Percentiles rank a stretch among this genome's conserved stretches.
Conservation (phyloP, 352 stramenopile genomes). For the Globisporangium apiculatum region DNA sequence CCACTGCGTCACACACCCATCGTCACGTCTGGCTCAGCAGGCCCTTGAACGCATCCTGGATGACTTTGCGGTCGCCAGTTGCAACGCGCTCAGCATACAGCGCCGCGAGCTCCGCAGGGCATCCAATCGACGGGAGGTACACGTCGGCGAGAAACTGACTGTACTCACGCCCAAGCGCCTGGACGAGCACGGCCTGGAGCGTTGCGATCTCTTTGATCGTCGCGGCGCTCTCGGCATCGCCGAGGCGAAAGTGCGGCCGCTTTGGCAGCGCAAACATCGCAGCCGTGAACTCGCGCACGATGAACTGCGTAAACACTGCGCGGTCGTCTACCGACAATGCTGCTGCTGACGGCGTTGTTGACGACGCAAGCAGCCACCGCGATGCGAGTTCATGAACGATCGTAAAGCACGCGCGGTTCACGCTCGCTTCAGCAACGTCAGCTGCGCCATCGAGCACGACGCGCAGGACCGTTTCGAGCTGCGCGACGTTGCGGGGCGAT, state of each 20-base stretch:
- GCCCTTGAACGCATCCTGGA: slow-evolving; percentile 57
- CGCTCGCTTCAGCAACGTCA: slow-evolving; percentile 59
- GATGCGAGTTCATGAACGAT: slow-evolving; percentile 63
- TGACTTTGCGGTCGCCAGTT: slow-evolving; percentile 54
- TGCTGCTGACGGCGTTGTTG: slow-evolving; percentile 14
- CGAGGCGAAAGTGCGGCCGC: slow-evolving; percentile 58
- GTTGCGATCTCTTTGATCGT: slow-evolving; percentile 73
- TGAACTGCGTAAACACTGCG: slow-evolving; percentile 46
- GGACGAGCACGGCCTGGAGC: slow-evolving; percentile 56
- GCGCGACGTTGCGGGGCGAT: slow-evolving; percentile 50
- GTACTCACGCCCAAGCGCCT: slow-evolving; percentile 54
- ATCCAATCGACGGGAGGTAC: slow-evolving; percentile 52
- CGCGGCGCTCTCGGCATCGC: slow-evolving; percentile 57
- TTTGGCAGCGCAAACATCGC: slow-evolving; percentile 68
- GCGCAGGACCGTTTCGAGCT: slow-evolving; percentile 59
- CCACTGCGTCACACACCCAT: too few species aligned
- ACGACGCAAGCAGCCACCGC: slow-evolving; percentile 36
- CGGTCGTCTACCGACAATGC: slow-evolving; percentile 26
- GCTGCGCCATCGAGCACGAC: slow-evolving; percentile 64
- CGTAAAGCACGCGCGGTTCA: slow-evolving; percentile 71
- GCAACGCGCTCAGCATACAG: slow-evolving; percentile 58
- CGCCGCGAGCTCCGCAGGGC: slow-evolving; percentile 43
- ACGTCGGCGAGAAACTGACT: slow-evolving; percentile 50
- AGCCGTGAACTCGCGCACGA: slow-evolving; percentile 61
- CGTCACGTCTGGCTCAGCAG: slow-evolving; percentile 43